These are phyloP conservation scores for Mucor lusitanicus DNA, from an alignment of 371 early-diverging fungal genomes.

Conservation along the genomic window DNA sequence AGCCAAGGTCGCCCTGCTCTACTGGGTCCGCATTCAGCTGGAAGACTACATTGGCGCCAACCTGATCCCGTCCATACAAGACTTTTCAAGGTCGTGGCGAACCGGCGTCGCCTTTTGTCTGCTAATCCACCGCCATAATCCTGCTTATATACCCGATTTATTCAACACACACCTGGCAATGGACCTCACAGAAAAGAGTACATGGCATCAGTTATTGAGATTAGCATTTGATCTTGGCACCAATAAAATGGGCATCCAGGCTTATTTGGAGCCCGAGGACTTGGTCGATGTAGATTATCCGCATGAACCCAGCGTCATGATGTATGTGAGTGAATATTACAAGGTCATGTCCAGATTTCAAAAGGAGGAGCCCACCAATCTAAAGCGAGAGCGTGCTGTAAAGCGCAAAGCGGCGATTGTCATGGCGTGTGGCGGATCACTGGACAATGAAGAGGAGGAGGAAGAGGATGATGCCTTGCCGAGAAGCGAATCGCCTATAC, in stretches of 20 bases:
- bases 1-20: conserved; percentile 60
- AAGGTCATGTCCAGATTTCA: conserved; percentile 45
- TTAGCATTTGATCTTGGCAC: conserved; percentile 42
- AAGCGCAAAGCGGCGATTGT: conserved; percentile 37
- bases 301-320: conserved; percentile 51
- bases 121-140: conserved; percentile 72
- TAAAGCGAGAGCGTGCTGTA: conserved; percentile 21
- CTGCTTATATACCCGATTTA: conserved; percentile 63
- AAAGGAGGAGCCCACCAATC: conserved; percentile 12
- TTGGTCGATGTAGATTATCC: conserved; percentile 52
- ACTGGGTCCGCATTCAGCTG: conserved; percentile 73
- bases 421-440: conserved; percentile 29
- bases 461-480: not conserved
- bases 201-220: conserved; percentile 37
- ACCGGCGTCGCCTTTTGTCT: conserved; percentile 74
- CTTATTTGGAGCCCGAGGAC: conserved; percentile 49
- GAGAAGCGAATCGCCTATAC: conserved; percentile 1
- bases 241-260: conserved; percentile 39
- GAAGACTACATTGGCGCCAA: conserved; percentile 60
- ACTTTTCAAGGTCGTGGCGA: conserved; percentile 75
- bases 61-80: conserved; percentile 60
- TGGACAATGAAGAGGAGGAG: not conserved
- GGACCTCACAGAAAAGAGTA: conserved; percentile 30
- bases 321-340: conserved; percentile 54
- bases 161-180: conserved; percentile 32